Percentiles rank a stretch among this genome's conserved stretches.
Conservation (phyloP, 805 yeast species). For the Kodamaea neixiangensis region DNA sequence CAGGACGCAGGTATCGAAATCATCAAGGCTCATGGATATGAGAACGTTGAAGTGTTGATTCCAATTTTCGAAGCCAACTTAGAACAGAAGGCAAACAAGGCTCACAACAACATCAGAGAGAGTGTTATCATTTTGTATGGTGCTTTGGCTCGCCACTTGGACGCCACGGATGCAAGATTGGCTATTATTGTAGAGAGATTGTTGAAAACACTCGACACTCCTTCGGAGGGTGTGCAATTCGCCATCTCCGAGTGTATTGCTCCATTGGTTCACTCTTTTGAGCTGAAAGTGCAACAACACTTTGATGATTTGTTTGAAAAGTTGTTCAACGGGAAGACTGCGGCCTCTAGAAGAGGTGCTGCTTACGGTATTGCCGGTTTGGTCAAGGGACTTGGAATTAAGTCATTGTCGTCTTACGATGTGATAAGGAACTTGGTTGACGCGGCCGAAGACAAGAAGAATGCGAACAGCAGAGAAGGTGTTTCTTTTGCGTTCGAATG, state of each 20-base stretch:
- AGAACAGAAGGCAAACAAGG: conserved; percentile 41
- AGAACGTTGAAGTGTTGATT: conserved; percentile 69
- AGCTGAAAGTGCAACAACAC: conserved; percentile 50
- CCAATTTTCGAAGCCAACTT: conserved; percentile 78
- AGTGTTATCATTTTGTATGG: conserved; percentile 87
- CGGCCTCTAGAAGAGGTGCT: conserved; percentile 79
- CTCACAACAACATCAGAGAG: conserved; percentile 68
- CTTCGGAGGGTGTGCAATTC: conserved; percentile 86
- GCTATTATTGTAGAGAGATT: conserved; percentile 66
- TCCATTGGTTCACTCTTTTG: conserved; percentile 69
- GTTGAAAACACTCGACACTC: conserved; percentile 74
- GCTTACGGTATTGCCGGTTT: conserved; percentile 96
- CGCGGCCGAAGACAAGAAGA: conserved; percentile 86
- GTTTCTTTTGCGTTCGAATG: conserved; percentile 87
- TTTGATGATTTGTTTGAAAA: conserved; percentile 60
- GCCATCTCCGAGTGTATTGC: conserved; percentile 87
- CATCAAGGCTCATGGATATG: conserved; percentile 64
- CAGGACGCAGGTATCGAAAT: conserved; percentile 86
- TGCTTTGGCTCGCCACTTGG: conserved; percentile 82
- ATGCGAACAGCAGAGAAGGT: conserved; percentile 75
- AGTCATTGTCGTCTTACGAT: conserved; percentile 72
- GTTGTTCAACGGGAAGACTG: conserved; percentile 51
- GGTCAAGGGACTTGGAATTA: conserved; percentile 86
- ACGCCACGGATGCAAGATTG: conserved; percentile 64
- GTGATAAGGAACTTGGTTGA: conserved; percentile 72